Evolutionary conservation across 495 filamentous ascomycete genomes (phyloP).

Genomic region (Aspergillus conjunctus): DNA sequence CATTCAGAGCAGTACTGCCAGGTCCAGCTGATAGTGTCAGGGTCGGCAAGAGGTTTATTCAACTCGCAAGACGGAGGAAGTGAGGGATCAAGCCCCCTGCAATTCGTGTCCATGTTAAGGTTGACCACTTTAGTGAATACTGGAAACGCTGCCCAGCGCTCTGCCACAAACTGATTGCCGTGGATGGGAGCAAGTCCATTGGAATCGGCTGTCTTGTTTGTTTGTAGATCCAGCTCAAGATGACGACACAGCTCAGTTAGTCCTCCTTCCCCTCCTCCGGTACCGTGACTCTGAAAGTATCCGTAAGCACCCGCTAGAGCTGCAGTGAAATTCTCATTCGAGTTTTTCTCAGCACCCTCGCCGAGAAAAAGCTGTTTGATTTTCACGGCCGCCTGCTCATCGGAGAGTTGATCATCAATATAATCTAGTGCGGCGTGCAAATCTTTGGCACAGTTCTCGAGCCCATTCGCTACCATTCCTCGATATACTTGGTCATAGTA

Average conservation of each 20-base stretch:
- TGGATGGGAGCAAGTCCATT: conserved; percentile 42
- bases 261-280: conserved; percentile 40
- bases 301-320: conserved; percentile 44
- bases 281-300: conserved; percentile 52
- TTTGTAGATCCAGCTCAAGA: conserved; percentile 42
- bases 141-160: conserved; percentile 52
- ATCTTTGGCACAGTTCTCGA: conserved; percentile 55
- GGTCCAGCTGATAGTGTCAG: conserved; percentile 52
- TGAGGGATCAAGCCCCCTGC: conserved; percentile 38
- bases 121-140: conserved; percentile 46
- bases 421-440: conserved; percentile 54
- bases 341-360: conserved; percentile 48
- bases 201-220: conserved; percentile 27
- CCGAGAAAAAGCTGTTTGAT: conserved; percentile 57
- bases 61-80: conserved; percentile 42
- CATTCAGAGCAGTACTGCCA: conserved; percentile 66
- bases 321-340: conserved; percentile 52
- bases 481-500: conserved; percentile 60
- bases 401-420: conserved; percentile 50
- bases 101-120: conserved; percentile 42
- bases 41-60: conserved; percentile 35
- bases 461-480: conserved; percentile 53
- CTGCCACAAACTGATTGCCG: conserved; percentile 45
- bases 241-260: conserved; percentile 51
- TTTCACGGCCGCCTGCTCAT: conserved; percentile 34